Base-by-base conservation (phyloP, 2,329 filamentous ascomycete species). In the Exophiala xenobiotica region DNA sequence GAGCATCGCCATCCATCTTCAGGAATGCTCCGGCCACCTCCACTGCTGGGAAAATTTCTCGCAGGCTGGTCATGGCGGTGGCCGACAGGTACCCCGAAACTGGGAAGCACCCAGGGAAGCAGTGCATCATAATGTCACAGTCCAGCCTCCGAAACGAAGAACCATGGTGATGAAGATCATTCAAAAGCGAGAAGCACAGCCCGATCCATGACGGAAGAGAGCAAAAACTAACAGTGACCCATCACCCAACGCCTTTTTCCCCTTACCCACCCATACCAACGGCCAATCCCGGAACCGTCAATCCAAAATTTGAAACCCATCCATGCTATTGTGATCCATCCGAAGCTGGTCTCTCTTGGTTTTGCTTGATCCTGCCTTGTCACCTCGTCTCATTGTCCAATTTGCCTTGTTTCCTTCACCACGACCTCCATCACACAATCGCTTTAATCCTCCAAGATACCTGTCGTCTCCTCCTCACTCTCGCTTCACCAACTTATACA, bases 271-370 rank as follows among this genome's bases (percentile, higher is more conserved):
- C n/a, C n/a, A n/a, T n/a, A n/a, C 29, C 19, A 12, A 6, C 19
- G n/a, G 22, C 38, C 38, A 40, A 40, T 40, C 38, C 38, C 38
- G 19, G 38, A 40, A 22, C 38, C 18, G 31, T 40, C 43, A 50
- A 40, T 22, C 39, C 46, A 49, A 49, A 49, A 38, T 49, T 39
- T 47, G 45, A 47, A 40, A 40, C 38, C 22, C 19, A 23, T 11
- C 22, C n/a, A 20, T 40, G 38, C 20, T 24, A 12, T 12, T 14
- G 9, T 40, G 38, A n/a, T 40, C 31, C 31, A 35, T 4, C 31
- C 18, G 5, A 12, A 35, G 31, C 18, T 16, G 12, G n/a, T 16
- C 31, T 35, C 31, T 35, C 9, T n/a, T n/a, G n/a, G n/a, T n/a
- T n/a, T n/a, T n/a, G n/a, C n/a, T n/a, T n/a, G n/a, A n/a, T n/a